These are phyloP conservation scores for Magnaporthiopsis poae DNA, from an alignment of 2,329 filamentous ascomycete species.

Conservation along the genomic window DNA sequence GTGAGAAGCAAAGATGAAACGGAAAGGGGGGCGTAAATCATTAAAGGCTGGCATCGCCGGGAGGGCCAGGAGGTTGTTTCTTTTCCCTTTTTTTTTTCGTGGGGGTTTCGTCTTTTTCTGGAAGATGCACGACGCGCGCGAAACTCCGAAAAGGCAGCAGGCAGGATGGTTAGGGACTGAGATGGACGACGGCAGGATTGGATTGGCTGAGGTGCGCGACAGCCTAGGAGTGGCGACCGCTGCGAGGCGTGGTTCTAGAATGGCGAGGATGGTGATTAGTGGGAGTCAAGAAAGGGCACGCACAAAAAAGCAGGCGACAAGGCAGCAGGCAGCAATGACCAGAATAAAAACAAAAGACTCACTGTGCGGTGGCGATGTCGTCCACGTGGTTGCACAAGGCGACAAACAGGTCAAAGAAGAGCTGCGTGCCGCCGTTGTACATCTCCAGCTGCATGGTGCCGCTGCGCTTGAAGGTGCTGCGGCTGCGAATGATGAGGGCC, in stretches of 20 bases:
- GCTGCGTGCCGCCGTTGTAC: constrained; percentile 68
- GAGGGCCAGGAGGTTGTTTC: background rate
- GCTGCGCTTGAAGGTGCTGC: constrained; percentile 82
- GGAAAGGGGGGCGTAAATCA: constrained; percentile 1
- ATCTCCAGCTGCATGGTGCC: constrained; percentile 95
- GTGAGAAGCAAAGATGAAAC: background rate
- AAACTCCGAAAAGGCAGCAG: background rate
- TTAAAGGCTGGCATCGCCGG: constrained; percentile 1
- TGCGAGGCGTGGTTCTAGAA: constrained; percentile 30
- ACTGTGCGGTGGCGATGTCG: constrained; percentile 51
- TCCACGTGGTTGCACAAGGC: constrained; percentile 85
- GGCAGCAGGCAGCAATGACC: background rate
- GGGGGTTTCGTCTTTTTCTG: background rate
- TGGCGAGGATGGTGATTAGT: background rate
- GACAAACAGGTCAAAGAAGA: constrained; percentile 91
- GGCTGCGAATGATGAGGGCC: constrained; percentile 79
- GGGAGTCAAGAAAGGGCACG: background rate
- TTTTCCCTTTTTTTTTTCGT: constrained; percentile 1
- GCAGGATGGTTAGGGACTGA: background rate
- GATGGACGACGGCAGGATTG: background rate
- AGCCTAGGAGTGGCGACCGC: constrained; percentile 30
- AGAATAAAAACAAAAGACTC: constrained; percentile 21
- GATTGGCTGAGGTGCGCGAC: background rate
- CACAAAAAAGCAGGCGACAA: background rate
- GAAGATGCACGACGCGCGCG: background rate